Base-by-base conservation (phyloP, 495 filamentous ascomycete species). In the Hyaloscypha hepaticicola region DNA sequence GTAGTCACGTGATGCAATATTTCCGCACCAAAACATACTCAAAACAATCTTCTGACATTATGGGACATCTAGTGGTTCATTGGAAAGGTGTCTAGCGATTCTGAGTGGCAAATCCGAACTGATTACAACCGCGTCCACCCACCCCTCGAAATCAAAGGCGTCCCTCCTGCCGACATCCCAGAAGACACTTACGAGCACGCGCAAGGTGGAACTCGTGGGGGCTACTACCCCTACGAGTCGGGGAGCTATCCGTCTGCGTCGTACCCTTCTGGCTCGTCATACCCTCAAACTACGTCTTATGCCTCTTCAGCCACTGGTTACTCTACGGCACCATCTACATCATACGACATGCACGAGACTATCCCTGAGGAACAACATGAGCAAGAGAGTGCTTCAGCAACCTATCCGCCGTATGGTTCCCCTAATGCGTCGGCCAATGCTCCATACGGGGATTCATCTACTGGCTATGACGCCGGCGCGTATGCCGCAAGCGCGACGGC, bases 81-180 rank as follows among this genome's bases (percentile, higher is more conserved):
- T 11, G 53, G 29, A 19, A 27, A 57, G 33, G 12, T 33, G 6
- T 24, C 21, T 24, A 24, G 22, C 8, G 58, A 41, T 22, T 58
- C 55, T 1, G n/a, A 58, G 21, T 33, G 33, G 55, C 33, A 58
- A 16, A 22, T 58, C 55, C 6, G 25, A n/a, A 33, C 28, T 3
- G 55, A 28, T 26, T 58, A 33, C 27, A 58, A 58, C 27, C 55
- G 21, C 19, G 55, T 33, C 12, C 55, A 58, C 28, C 55, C 27
- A 9, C 55, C 55, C n/a, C 55, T 58, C n/a, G 50, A 45, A 16
- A 14, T 45, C 38, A 45, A 19, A 45, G 38, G 38, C 14, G 9
- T 45, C 1, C 38, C 4, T 4, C 38, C 38, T 45, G 11, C 38
- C 3, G 38, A 45, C 1, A 19, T 4, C 4, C 7, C 9, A 45